Evolutionary conservation across 1,284 basidiomycete genomes (phyloP), one percentile per base, ranked within the genome.

Genomic region (Ustilago lituana): DNA sequence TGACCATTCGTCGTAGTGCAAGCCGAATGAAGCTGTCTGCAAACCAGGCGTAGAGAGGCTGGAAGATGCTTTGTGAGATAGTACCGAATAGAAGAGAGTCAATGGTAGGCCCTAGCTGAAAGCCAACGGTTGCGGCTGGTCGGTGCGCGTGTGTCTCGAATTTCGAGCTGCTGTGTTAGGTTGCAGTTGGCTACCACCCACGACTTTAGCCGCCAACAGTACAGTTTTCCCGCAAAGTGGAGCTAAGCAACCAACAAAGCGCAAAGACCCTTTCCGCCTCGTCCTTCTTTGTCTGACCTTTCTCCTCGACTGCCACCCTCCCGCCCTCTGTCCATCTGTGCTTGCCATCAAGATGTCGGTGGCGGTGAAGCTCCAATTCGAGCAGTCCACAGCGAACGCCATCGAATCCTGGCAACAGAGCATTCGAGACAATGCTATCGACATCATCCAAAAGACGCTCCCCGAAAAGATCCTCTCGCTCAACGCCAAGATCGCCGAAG

Each of bases 381-480:
- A 66, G 24, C 47, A 58, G 38, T 50, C 59, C 33, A 66, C 63
- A 1, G 45, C 48, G 15, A 55, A 66, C 26, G 58, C 48, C 4
- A 54, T 71, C 48, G 68, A 71, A 43, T 44, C 54, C 3, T 71
- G 62, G 63, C 68, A 71, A 39, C 45, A 71, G 22, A 51, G 37
- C 14, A 47, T 71, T 12, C 63, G 59, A 0, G 50, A 57, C 23
- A 58, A 52, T n/a, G 68, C 68, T 15, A 39, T 72, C 37, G 50
- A 50, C 44, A 62, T 72, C 33, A 63, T 72, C 26, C 69, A 72
- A 39, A 57, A 50, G 31, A 72, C 49, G 4, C 57, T 72, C 0
- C 69, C 69, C 8, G 49, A 45, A n/a, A 72, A 67, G 43, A 61
- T 72, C 47, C 64, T 72, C 26, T 43, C 52, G 26, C 59, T 72